Evolutionary conservation across 495 filamentous ascomycete species (phyloP), one percentile per base, ranked within the genome.

Genomic region (Aspergillus steynii): DNA sequence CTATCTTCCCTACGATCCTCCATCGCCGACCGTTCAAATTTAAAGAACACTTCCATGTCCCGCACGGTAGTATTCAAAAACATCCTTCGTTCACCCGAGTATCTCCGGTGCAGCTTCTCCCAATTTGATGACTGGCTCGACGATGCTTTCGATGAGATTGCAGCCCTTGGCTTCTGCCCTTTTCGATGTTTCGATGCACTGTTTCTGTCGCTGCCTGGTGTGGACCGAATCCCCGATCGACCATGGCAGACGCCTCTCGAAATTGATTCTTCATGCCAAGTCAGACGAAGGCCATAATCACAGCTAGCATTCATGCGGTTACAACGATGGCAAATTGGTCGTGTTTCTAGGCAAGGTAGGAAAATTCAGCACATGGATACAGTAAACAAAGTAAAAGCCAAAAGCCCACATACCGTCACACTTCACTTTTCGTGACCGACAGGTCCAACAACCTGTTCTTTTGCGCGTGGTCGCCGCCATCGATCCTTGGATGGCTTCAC

Each of bases 211-310:
- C 62, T 51, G 29, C 47, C 56, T 46, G 32, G 56, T 31, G 69
- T 71, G 0, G 62, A 69, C 64, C 69, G 69, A 12, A 71, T 65
- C 6, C 69, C 69, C 14, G 62, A 46, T 5, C 65, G 49, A 31
- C 67, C 69, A 66, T 71, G 67, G 52, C 67, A 71, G 2, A 70
- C 55, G 14, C 63, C 67, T 29, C 65, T 64, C 26, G 63, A 64
- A 10, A 70, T 50, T 4, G 67, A 68, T 49, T 70, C 65, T 60
- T 72, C 65, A 6, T 68, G 61, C 69, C 69, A 70, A 28, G 61
- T 55, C 25, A 70, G 50, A 32, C 67, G 65, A 27, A 70, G 42
- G 49, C 63, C 61, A 46, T 72, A 72, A 20, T 48, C 60, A 55
- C 65, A 70, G 12, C 58, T 27, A 49, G 52, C 58, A 49, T 61